Evolutionary conservation across 176 grass and related monocot genomes (phyloP).

Genomic region (maize (Zea mays)): Zm-B73-REFERENCE-NAM-5.0 NC_050098.1:205217501-205218000

Average conservation of each 20-base stretch:
- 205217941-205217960: conserved; percentile 25
- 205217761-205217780: not conserved
- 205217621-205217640: not conserved
- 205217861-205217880: conserved; percentile 13
- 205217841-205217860: not conserved
- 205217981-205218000: conserved; percentile 27
- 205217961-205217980: not conserved
- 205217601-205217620: not conserved
- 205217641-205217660: not conserved
- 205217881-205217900: not conserved
- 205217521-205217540: conserved; percentile 33
- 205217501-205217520: conserved; percentile 40
- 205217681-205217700: conserved; percentile 5
- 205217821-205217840: too few species aligned
- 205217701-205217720: not conserved
- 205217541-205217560: conserved; percentile 14
- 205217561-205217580: conserved; percentile 21
- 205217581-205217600: not conserved
- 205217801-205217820: not conserved
- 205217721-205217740: not conserved
- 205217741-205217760: not conserved
- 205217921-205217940: conserved; percentile 43
- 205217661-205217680: not conserved
- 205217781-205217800: not conserved
- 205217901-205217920: not conserved